Base-by-base conservation (phyloP, 306 rosid species). In the Citrullus colocynthis region DNA sequence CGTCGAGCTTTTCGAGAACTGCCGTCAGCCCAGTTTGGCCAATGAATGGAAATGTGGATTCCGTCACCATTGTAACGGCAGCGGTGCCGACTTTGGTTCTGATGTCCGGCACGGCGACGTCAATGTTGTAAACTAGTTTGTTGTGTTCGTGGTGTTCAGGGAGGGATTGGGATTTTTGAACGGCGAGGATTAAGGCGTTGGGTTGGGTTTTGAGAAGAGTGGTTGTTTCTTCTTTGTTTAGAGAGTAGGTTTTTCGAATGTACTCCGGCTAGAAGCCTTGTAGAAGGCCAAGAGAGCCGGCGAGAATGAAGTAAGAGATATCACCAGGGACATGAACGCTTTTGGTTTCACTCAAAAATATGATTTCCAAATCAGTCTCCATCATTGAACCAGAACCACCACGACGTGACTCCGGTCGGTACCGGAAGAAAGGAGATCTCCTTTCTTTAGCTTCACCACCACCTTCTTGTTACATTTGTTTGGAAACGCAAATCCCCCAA, bases 361-460 rank as follows among this genome's bases (percentile, higher is more conserved):
- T 5, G 4, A 91, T 54, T 0, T 37, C 58, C 0, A 91, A 82
- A 20, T 85, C 83, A 80, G 30, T 85, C 90, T 44, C 89, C 95
- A 8, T 85, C 65, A 41, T 90, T 90, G 89, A 80, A 89, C n/a
- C n/a, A n/a, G 89, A 80, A 89, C 97, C 97, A 91, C 97, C 97
- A 91, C 42, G 97, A 91, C n/a, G 86, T 44, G 36, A 59, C 9
- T 70, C 91, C 97, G 8, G 56, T 5, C 1, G 91, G 89, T 0
- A 87, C 82, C 2, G 1, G 97, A n/a, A 24, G 97, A 90, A n/a
- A 90, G 81, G 0, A 91, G 32, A 45, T 89, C 93, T 58, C 93
- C 95, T 37, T 85, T 39, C 78, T 77, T 85, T 0, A 91, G 82
- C 60, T 78, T 86, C 75, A 91, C 21, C 4, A 89, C 90, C 59